phyloP scores from a whole-genome alignment of 2,329 filamentous ascomycete genomes.

The Xylaria hypoxylon region DNA sequence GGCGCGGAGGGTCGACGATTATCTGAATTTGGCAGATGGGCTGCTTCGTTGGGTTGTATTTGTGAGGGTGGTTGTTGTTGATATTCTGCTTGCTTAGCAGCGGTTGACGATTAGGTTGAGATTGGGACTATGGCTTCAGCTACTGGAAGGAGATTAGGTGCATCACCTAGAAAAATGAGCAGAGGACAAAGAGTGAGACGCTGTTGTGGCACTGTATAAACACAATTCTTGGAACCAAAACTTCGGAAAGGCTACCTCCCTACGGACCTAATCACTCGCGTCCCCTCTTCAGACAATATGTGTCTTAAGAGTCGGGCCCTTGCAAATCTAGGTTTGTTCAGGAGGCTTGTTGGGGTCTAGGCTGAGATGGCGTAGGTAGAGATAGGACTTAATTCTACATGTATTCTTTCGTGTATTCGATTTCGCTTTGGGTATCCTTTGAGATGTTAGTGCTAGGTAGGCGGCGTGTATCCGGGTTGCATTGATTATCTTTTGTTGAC shows the following conservation, averaged over 20 bases:
- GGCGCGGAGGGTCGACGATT: constrained; percentile 9
- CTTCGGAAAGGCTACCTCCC: background rate
- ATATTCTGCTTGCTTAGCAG: background rate
- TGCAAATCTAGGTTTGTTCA: background rate
- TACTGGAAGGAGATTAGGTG: background rate
- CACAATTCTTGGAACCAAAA: constrained; percentile 17
- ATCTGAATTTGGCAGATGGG: constrained; percentile 14
- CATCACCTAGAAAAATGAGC: constrained; percentile 4
- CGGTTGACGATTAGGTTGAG: background rate
- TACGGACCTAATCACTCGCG: background rate
- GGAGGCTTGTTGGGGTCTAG: background rate
- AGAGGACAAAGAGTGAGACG: background rate
- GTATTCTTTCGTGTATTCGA: constrained; percentile 2
- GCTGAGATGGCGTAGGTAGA: background rate
- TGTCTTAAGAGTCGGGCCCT: background rate
- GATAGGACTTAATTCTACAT: constrained; percentile 21
- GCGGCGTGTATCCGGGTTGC: no score
- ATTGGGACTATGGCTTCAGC: background rate
- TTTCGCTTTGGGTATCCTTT: background rate
- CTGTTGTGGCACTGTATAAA: constrained; percentile 25
- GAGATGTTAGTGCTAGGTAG: background rate
- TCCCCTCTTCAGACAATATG: background rate
- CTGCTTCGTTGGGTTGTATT: constrained; percentile 2
- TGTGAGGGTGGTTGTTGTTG: constrained; percentile 1
- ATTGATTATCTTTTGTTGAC: no score